Evolutionary conservation across 768 basidiomycete genomes (phyloP).

Genomic region (Mycena latifolia): DNA sequence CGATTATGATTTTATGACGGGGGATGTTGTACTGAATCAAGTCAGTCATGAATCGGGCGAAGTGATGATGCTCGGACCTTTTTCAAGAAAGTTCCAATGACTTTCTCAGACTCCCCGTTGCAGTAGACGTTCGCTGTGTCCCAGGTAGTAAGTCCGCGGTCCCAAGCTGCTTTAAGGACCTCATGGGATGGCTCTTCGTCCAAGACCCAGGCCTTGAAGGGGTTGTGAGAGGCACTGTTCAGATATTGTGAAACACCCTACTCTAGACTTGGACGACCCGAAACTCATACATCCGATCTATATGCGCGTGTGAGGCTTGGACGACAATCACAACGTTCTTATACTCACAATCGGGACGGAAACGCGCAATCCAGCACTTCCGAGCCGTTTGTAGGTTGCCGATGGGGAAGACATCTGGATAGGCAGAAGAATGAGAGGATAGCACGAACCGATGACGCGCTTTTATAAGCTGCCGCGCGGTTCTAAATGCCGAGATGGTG

Average conservation of each 20-base stretch:
- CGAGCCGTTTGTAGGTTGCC: constrained; percentile 16
- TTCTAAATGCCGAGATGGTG: too few relatives aligned
- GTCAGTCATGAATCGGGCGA: constrained; percentile 14
- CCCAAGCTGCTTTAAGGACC: constrained; percentile 62
- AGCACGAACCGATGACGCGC: too few relatives aligned
- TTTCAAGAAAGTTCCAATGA: constrained; percentile 58
- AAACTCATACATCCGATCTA: constrained; percentile 43
- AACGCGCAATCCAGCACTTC: constrained; percentile 2
- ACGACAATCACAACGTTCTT: too few relatives aligned
- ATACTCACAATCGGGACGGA: constrained; percentile 25
- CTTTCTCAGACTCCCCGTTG: constrained; percentile 54
- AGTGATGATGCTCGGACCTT: constrained; percentile 30
- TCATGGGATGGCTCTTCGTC: constrained; percentile 57
- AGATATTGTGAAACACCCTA: too few relatives aligned
- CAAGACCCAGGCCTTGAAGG: too few relatives aligned
- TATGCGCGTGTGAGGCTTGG: too few relatives aligned
- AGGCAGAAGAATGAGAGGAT: not conserved
- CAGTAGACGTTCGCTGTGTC: constrained; percentile 54
- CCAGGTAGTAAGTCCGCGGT: constrained; percentile 50
- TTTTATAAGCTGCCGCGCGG: too few relatives aligned
- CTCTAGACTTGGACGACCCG: constrained; percentile 35
- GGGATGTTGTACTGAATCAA: constrained; percentile 41
- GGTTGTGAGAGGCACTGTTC: too few relatives aligned
- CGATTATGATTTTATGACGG: constrained; percentile 37
- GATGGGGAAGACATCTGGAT: constrained; percentile 8